Evolutionary conservation across 2,329 filamentous ascomycete genomes (phyloP), one percentile per base, ranked within the genome.

Genomic region (Byssoonygena ceratinophila): DNA sequence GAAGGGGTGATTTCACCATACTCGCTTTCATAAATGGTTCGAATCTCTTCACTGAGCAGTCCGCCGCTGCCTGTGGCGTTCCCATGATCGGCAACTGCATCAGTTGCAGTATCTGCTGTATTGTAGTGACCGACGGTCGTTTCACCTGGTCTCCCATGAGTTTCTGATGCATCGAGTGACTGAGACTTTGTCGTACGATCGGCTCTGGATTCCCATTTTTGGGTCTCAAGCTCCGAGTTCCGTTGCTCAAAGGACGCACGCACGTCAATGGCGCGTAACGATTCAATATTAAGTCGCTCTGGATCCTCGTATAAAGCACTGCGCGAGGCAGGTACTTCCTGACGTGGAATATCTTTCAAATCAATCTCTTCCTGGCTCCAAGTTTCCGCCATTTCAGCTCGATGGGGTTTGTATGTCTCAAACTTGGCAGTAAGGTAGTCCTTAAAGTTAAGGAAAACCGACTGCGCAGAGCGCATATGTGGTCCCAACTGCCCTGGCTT

Each of bases 251-350:
- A 68, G 20, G 60, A 56, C 11, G 64, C 62, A 44, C 67, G 63
- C 18, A 70, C 64, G 56, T 70, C 68, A 49, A 61, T 67, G 1
- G 67, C 63, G 36, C 61, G 59, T 37, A 70, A 56, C n/a, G 61
- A 52, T 32, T 68, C 63, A 25, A 70, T 53, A 49, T 66, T 63
- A 34, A 65, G 61, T n/a, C 54, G 58, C 55, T 57, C 59, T 27
- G 59, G 57, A 41, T 59, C 52, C 8, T 48, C 14, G 11, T 27
- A 37, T 29, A 47, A 31, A 34, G 44, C 37, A 41, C 53, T 36
- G 34, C 37, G 39, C 45, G 31, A 37, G 34, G 11, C 32, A 27
- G 49, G 14, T 31, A 27, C 14, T 12, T 7, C 23, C 12, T 31
- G 29, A 4, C 14, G 36, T 29, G 16, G 20, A 37, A 14, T 8